Evolutionary conservation across 2,329 filamentous ascomycete species (phyloP).

Genomic region (Cytospora chrysosperma): DNA sequence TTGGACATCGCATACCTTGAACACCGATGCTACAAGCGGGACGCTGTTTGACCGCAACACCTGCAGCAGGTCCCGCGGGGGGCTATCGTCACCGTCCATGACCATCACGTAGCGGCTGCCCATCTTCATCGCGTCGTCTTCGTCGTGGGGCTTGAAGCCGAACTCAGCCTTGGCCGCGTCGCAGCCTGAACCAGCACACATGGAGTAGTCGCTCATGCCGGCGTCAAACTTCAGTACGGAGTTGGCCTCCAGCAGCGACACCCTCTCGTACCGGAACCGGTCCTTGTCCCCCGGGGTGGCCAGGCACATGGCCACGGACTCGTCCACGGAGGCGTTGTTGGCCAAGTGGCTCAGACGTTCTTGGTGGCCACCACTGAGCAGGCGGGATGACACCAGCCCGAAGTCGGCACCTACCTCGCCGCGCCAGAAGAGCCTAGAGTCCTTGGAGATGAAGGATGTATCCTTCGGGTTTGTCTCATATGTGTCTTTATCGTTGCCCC

Average conservation of each 20-base stretch:
- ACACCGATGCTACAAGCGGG: constrained; percentile 70
- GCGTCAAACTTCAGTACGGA: constrained; percentile 53
- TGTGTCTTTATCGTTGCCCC: constrained; percentile 21
- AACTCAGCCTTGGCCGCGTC: constrained; percentile 52
- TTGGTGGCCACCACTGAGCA: constrained; percentile 67
- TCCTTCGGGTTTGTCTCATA: constrained; percentile 49
- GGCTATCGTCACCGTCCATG: constrained; percentile 68
- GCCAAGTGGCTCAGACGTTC: constrained; percentile 70
- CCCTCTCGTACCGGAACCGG: constrained; percentile 55
- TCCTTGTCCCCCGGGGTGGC: constrained; percentile 39
- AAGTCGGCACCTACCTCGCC: constrained; percentile 58
- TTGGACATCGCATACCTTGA: constrained; percentile 42
- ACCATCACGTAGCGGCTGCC: constrained; percentile 70
- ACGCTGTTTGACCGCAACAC: constrained; percentile 66
- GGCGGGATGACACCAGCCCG: constrained; percentile 46
- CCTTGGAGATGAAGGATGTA: constrained; percentile 59
- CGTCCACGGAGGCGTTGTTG: constrained; percentile 53
- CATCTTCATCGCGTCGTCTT: constrained; percentile 53
- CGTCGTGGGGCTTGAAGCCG: constrained; percentile 38
- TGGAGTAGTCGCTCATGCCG: constrained; percentile 57
- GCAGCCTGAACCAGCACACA: constrained; percentile 53
- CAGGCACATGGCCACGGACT: constrained; percentile 56
- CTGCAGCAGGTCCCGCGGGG: constrained; percentile 56
- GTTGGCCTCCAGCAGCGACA: constrained; percentile 54
- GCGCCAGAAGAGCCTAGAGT: constrained; percentile 70